These are phyloP conservation scores for Leccinum pachyderme DNA, from an alignment of 1,284 basidiomycete genomes.

Conservation along the genomic window DNA sequence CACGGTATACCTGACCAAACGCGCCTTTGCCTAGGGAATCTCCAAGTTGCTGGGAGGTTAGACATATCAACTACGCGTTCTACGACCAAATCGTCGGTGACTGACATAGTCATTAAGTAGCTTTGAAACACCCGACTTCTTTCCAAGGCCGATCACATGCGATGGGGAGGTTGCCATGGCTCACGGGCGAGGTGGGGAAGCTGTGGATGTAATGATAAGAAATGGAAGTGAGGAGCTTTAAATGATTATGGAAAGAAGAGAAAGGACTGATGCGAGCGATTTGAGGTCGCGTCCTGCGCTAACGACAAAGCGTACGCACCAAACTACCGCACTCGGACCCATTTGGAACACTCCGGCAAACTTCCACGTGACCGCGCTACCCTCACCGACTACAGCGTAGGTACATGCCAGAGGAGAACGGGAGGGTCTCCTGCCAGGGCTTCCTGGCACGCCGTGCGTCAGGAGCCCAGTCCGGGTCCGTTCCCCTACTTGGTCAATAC, in stretches of 20 bases:
- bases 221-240: constrained; percentile 3
- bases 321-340: constrained; percentile 21
- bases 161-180: constrained; percentile 45
- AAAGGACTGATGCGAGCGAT: constrained; percentile 15
- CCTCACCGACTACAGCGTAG: too few relatives aligned
- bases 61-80: constrained; percentile 9
- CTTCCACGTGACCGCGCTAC: constrained; percentile 24
- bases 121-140: constrained; percentile 41
- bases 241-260: constrained; percentile 14
- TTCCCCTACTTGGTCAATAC: too few relatives aligned
- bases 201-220: background rate
- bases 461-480: too few relatives aligned
- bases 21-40: constrained; percentile 94
- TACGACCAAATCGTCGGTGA: constrained; percentile 11
- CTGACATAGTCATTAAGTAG: constrained; percentile 61
- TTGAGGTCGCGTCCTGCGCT: constrained; percentile 40
- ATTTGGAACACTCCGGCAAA: constrained; percentile 32
- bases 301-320: constrained; percentile 25
- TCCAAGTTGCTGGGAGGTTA: constrained; percentile 76
- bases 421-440: too few relatives aligned
- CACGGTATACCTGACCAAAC: constrained; percentile 92
- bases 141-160: constrained; percentile 39
- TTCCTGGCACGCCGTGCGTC: too few relatives aligned
- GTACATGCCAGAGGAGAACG: too few relatives aligned
- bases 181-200: constrained; percentile 1